Evolutionary conservation across 768 basidiomycete species (phyloP).

Genomic region (Tricholoma hemisulphureum): DNA sequence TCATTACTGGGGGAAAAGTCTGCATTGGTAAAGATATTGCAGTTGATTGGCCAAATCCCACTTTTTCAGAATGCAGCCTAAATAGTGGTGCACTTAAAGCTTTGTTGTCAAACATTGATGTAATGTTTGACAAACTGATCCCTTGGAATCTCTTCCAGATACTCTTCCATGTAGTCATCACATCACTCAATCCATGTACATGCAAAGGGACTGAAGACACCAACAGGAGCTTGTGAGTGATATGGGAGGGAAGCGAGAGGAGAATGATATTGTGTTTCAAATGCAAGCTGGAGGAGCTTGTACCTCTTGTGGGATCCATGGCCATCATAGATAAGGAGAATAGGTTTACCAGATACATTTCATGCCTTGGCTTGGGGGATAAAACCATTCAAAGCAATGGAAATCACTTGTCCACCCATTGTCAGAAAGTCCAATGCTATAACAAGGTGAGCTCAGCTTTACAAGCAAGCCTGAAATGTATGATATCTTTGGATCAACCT

Average conservation of each 20-base stretch:
- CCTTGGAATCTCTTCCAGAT: too few relatives aligned
- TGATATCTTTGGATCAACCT: too few relatives aligned
- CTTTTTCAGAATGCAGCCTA: background rate
- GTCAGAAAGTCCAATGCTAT: too few relatives aligned
- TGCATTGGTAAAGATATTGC: background rate
- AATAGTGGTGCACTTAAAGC: background rate
- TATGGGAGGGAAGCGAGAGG: slow-evolving; percentile 39
- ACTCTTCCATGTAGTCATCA: background rate
- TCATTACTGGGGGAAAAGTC: too few relatives aligned
- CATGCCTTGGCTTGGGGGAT: too few relatives aligned
- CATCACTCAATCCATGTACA: slow-evolving; percentile 22
- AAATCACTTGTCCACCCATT: too few relatives aligned
- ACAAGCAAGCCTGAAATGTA: too few relatives aligned
- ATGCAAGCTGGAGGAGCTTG: too few relatives aligned
- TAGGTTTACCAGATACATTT: slow-evolving; percentile 24
- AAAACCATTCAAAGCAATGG: too few relatives aligned
- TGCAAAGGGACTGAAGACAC: slow-evolving; percentile 33
- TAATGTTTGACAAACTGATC: too few relatives aligned
- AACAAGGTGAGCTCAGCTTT: too few relatives aligned
- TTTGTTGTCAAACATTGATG: too few relatives aligned
- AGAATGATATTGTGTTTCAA: slow-evolving; percentile 30
- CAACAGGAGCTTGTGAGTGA: slow-evolving; percentile 41
- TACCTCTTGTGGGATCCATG: slow-evolving; percentile 43
- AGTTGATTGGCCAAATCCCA: background rate
- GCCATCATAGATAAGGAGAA: slow-evolving; percentile 44